Percentiles rank a stretch among this genome's conserved stretches.
These are phyloP conservation scores for Geotrichum histeridarum DNA, from an alignment of 1,139 yeast genomes.

Conservation along the genomic window DNA sequence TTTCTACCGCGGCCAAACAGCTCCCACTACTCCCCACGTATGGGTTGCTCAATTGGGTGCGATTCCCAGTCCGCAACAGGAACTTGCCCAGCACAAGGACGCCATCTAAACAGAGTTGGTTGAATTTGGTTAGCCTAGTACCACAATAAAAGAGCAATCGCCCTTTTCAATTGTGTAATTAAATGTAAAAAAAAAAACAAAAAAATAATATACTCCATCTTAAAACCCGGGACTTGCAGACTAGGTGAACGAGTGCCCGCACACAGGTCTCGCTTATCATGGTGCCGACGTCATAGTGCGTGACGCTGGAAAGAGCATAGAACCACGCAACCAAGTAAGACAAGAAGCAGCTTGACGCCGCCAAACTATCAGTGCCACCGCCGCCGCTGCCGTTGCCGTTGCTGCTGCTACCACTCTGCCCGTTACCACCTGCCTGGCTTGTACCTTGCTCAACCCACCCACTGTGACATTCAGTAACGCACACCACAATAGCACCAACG, in stretches of 20 bases:
- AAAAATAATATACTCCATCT: neutral
- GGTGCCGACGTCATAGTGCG: neutral
- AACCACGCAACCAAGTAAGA: slow-evolving; percentile 1
- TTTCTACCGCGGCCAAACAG: neutral
- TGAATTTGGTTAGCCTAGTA: no score
- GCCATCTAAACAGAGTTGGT: neutral
- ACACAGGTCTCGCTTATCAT: neutral
- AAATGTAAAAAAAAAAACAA: neutral
- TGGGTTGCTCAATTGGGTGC: neutral
- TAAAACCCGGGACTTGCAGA: neutral
- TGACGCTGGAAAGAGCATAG: neutral
- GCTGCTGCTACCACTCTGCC: neutral
- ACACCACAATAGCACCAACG: neutral
- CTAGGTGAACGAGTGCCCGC: neutral
- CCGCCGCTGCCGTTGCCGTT: neutral
- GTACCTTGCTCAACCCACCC: neutral
- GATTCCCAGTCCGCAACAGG: neutral
- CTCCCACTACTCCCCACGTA: neutral
- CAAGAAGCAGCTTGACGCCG: neutral
- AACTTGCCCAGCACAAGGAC: slow-evolving; percentile 1
- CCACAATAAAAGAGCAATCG: neutral
- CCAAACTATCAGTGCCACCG: neutral
- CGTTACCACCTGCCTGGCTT: neutral
- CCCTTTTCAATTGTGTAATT: no score
- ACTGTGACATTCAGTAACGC: neutral